These are phyloP conservation scores for Russula lepida DNA, from an alignment of 768 basidiomycete species.

Conservation along the genomic window DNA sequence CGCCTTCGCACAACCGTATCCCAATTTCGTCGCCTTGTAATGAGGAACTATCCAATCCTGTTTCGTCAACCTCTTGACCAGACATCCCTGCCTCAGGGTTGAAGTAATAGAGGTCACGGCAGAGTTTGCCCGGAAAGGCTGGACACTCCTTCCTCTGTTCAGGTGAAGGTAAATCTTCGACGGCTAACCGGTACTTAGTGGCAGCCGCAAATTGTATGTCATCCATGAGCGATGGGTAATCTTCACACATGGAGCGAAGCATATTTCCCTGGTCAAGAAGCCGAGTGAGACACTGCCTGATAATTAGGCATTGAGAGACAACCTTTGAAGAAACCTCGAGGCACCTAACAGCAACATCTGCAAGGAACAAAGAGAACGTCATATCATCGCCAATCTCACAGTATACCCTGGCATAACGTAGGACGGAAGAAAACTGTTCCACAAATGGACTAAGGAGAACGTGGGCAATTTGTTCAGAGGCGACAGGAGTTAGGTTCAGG, in stretches of 20 bases:
- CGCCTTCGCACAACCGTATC: neutral
- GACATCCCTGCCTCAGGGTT: neutral
- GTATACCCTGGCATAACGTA: constrained; percentile 39
- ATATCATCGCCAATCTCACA: constrained; percentile 35
- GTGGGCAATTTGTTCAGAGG: constrained; percentile 49
- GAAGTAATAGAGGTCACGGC: constrained; percentile 33
- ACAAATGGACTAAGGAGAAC: constrained; percentile 64
- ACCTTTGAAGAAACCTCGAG: constrained; percentile 52
- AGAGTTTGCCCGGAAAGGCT: constrained; percentile 43
- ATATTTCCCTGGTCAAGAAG: constrained; percentile 49
- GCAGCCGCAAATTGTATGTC: constrained; percentile 39
- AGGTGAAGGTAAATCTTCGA: constrained; percentile 49
- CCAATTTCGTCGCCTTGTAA: neutral
- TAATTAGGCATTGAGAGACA: neutral
- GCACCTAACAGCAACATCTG: constrained; percentile 52
- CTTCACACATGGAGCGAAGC: constrained; percentile 47
- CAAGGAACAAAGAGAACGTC: constrained; percentile 41
- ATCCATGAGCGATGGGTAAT: constrained; percentile 36
- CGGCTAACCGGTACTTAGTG: constrained; percentile 40
- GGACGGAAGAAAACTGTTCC: constrained; percentile 40
- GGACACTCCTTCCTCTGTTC: constrained; percentile 41
- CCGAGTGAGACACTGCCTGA: constrained; percentile 16
- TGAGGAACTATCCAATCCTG: neutral
- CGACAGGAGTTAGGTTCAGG: constrained; percentile 48
- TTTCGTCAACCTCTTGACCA: constrained; percentile 5